Evolutionary conservation across 78 protist species (phyloP), one percentile per base, ranked within the genome.

Genomic region (Cavenderia fasciculata): DNA sequence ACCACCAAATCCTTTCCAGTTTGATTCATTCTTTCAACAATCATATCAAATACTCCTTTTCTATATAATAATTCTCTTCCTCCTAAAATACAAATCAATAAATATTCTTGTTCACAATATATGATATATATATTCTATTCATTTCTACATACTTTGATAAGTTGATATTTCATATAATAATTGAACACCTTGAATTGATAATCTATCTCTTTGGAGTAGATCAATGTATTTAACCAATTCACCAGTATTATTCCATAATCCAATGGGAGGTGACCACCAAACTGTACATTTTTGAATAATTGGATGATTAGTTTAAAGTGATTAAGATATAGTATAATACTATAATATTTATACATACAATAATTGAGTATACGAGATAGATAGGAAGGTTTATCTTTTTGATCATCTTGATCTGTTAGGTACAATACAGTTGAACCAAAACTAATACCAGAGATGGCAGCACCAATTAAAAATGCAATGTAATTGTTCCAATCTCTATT

Each of bases 191-290:
- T 47, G 40, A 33, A 47, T 51, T 49, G 87, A 38, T 10, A 77
- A 23, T 19, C 29, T 43, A 21, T 41, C 74, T 2, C 46, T 46
- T 49, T 31, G 59, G 49, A 49, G 63, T 21, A 62, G 29, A 40
- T 63, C 54, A 16, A 77, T 69, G n/a, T 46, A n/a, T 41, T 44
- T 36, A 31, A 62, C 71, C 2, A 77, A 31, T 3, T 29, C 56
- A n/a, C 74, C 74, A 0, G 31, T 62, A 33, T 36, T 77, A 21
- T 63, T 31, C 63, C 70, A 46, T 47, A 77, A 23, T 62, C 19
- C 43, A 44, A 77, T 61, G 16, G 87, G 87, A 21, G 87, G 87
- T 34, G 87, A 34, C 71, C 74, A 77, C 59, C 74, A 65, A 63
- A 63, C 87, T 77, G n/a, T n/a, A n/a, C n/a, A n/a, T n/a, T n/a